phyloP scores from a whole-genome alignment of 2,329 filamentous ascomycete genomes.

The Hymenoscyphus occultus region DNA sequence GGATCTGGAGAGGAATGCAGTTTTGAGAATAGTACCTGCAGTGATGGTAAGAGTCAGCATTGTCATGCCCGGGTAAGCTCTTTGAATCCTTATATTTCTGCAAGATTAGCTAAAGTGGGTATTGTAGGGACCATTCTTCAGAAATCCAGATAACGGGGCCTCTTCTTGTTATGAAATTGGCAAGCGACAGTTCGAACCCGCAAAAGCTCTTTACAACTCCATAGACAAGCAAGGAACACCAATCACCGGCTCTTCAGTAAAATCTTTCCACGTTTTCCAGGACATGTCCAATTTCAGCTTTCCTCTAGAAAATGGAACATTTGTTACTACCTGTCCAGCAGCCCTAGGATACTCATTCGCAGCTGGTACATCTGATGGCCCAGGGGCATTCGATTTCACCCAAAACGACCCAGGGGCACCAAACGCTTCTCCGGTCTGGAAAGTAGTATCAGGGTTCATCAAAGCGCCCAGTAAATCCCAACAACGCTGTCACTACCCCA shows the following conservation, averaged over 20 bases:
- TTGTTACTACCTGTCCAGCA: slow-evolving; percentile 75
- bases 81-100: too few species aligned
- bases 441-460: slow-evolving; percentile 68
- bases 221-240: slow-evolving; percentile 44
- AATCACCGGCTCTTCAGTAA: slow-evolving; percentile 64
- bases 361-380: slow-evolving; percentile 87
- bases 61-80: slow-evolving; percentile 60
- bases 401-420: slow-evolving; percentile 78
- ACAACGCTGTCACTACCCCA: slow-evolving; percentile 71
- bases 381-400: slow-evolving; percentile 89
- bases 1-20: slow-evolving; percentile 69
- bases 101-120: too few species aligned
- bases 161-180: slow-evolving; percentile 76
- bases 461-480: slow-evolving; percentile 70
- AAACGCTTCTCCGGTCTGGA: slow-evolving; percentile 67
- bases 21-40: slow-evolving; percentile 81
- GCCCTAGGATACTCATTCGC: slow-evolving; percentile 91
- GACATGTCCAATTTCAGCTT: slow-evolving; percentile 78
- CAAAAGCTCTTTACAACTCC: slow-evolving; percentile 57
- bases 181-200: slow-evolving; percentile 64
- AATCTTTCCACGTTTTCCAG: slow-evolving; percentile 80
- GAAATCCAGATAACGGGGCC: slow-evolving; percentile 65
- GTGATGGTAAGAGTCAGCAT: slow-evolving; percentile 62
- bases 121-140: slow-evolving; percentile 59
- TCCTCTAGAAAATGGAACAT: slow-evolving; percentile 66